phyloP scores from a whole-genome alignment of 306 rosid genomes.

The Fragaria iinumae region DNA sequence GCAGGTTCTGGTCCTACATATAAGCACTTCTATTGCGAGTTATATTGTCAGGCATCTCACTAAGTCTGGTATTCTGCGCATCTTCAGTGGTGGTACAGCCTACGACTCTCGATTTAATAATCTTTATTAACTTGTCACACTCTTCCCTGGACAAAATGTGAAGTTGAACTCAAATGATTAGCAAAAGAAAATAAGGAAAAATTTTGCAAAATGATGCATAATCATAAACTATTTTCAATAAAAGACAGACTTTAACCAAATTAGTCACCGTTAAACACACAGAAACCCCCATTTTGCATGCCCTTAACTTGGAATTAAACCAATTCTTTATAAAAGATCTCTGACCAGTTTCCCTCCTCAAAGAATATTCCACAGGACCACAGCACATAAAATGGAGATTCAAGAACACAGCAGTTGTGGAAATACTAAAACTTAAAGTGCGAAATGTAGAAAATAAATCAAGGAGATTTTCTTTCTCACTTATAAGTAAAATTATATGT shows the following conservation, averaged over 20 bases:
- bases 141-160: constrained; percentile 76
- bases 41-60: constrained; percentile 38
- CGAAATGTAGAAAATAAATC: constrained; percentile 3
- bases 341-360: background rate
- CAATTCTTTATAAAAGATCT: background rate
- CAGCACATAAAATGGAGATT: background rate
- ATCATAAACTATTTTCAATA: background rate
- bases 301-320: background rate
- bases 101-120: constrained; percentile 76
- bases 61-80: constrained; percentile 39
- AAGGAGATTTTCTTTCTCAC: background rate
- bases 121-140: constrained; percentile 57
- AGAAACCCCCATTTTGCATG: background rate
- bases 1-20: background rate
- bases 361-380: background rate
- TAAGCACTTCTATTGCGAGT: constrained; percentile 40
- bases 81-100: constrained; percentile 42
- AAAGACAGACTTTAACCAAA: background rate
- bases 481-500: background rate
- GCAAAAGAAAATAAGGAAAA: constrained; percentile 16
- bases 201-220: background rate
- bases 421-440: background rate
- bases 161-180: constrained; percentile 21
- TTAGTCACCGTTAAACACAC: background rate
- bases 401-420: background rate